These are phyloP conservation scores for Populus tomentosa DNA, from an alignment of 441 rosid species.

Conservation along the genomic window DNA sequence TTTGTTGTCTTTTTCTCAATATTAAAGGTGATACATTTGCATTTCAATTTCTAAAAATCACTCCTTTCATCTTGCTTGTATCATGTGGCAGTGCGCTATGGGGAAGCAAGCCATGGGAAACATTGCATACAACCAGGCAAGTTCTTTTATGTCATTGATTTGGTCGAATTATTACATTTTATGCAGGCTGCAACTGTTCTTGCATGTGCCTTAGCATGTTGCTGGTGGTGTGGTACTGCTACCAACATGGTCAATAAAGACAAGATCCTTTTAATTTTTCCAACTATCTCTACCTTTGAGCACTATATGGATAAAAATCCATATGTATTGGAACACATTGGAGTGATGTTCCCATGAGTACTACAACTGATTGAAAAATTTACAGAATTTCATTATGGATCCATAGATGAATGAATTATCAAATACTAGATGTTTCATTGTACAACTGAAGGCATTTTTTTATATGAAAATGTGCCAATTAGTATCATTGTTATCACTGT, in stretches of 20 bases:
- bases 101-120: constrained; percentile 99
- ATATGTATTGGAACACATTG: background rate
- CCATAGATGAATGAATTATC: background rate
- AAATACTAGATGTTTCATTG: background rate
- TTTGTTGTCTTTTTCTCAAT: constrained; percentile 24
- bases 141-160: constrained; percentile 20
- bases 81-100: constrained; percentile 79
- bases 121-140: constrained; percentile 92
- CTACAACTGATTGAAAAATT: background rate
- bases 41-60: constrained; percentile 16
- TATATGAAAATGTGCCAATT: background rate
- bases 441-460: background rate
- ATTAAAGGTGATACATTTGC: constrained; percentile 9
- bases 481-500: background rate
- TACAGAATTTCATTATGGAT: background rate
- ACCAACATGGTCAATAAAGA: background rate
- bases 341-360: background rate
- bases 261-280: background rate
- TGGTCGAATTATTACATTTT: background rate
- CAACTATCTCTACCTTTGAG: background rate
- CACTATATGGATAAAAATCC: background rate
- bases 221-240: background rate
- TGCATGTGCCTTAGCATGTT: background rate
- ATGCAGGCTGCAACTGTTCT: background rate
- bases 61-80: constrained; percentile 12